Evolutionary conservation across 305 asterid genomes (phyloP).

Genomic region (Ajuga reptans): DNA sequence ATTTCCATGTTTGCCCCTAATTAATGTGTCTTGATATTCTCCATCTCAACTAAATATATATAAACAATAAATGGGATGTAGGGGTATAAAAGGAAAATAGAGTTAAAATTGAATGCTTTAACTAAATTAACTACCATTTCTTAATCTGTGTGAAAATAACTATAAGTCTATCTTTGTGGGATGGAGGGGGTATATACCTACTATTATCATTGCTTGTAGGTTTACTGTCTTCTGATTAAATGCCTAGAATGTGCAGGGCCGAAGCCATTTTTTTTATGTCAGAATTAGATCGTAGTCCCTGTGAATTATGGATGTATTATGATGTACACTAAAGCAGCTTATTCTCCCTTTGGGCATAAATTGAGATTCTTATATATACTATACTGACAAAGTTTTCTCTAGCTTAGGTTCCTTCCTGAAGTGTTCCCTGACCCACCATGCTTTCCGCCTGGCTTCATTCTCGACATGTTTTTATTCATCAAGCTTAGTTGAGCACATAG

Average conservation of each 20-base stretch:
- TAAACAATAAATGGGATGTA: too few relatives aligned
- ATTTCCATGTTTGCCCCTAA: too few relatives aligned
- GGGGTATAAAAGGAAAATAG: too few relatives aligned
- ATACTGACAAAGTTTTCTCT: background rate
- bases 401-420: background rate
- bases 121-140: too few relatives aligned
- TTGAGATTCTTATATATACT: background rate
- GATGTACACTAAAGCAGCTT: background rate
- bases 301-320: background rate
- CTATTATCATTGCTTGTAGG: background rate
- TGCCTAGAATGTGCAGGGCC: background rate
- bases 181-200: too few relatives aligned
- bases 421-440: background rate
- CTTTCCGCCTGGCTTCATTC: background rate
- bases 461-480: background rate
- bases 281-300: background rate
- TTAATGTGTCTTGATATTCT: too few relatives aligned
- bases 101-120: too few relatives aligned
- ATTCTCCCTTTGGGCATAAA: background rate
- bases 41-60: too few relatives aligned
- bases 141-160: too few relatives aligned
- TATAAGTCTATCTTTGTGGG: too few relatives aligned
- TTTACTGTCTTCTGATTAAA: background rate
- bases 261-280: background rate
- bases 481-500: background rate